Evolutionary conservation across 2,329 filamentous ascomycete genomes (phyloP), one percentile per base, ranked within the genome.

Genomic region (Phaeoacremonium minimum): DNA sequence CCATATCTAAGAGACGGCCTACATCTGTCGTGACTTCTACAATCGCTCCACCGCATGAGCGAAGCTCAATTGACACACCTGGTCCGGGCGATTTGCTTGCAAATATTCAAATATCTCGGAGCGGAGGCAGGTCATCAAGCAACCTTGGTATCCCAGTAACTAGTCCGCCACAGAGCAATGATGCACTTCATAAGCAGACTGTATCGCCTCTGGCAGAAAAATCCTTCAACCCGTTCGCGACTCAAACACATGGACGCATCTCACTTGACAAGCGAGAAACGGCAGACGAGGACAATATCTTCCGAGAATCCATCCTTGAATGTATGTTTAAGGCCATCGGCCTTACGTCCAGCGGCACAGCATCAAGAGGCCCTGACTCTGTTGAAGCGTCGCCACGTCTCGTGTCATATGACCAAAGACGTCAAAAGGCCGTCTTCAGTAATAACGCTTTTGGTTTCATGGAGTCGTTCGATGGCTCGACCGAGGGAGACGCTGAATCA

Each of bases 291-390:
- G 91, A 96, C 50, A 79, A 83, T 32, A 62, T 95, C 6, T 97
- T 98, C 59, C 76, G 94, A 28, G 83, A 88, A 40, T 94, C 89
- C 0, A 88, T 98, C 13, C 66, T 97, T 15, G 88, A 95, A 48
- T 97, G 93, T 55, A 95, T 98, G 66, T 91, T 95, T 62, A 96
- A 91, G 55, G 85, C 89, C 0, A 85, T 98, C 42, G 93, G 93
- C 0, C 66, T 98, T 38, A 85, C 82, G 15, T 79, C 81, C 19
- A 75, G 73, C 4, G 80, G 80, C 22, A 77, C 82, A 40, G 71
- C 75, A 1, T 69, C 84, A 1, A 75, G 77, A 32, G 85, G 85
- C 47, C 67, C 74, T 0, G 80, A 82, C 33, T 96, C 93, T 0
- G 81, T 82, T 0, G 90, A 96, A 47, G 85, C 80, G 7, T 97